Conservation (phyloP, 176 grass and related monocot genomes). For the Stipa capillata region DNA sequence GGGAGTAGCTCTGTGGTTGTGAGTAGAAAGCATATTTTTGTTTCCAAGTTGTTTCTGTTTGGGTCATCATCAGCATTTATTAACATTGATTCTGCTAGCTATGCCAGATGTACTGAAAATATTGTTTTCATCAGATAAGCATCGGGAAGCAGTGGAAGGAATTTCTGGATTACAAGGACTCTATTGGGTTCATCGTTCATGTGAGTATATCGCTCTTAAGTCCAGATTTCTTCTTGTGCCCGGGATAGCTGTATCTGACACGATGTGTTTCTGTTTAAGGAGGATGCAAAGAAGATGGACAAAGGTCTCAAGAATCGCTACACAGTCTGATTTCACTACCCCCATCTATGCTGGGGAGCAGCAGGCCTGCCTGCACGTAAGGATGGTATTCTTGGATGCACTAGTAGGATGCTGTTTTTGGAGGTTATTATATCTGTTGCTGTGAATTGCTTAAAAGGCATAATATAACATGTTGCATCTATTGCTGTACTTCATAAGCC, state of each 20-base stretch:
- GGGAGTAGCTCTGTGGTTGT: neutral
- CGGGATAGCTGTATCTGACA: neutral
- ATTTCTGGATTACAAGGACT: constrained; percentile 74
- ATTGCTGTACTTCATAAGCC: constrained; percentile 9
- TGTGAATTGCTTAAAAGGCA: constrained; percentile 2
- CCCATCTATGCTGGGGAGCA: neutral
- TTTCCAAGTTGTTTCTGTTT: neutral
- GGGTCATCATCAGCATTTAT: neutral
- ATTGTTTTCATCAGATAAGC: constrained; percentile 40
- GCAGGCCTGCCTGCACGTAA: neutral
- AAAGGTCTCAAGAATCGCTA: constrained; percentile 67
- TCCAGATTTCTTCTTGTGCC: neutral
- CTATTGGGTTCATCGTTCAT: constrained; percentile 70
- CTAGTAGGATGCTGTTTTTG: neutral
- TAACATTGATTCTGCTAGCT: neutral
- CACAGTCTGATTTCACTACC: constrained; percentile 28
- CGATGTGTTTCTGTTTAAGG: neutral
- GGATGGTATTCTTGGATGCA: neutral
- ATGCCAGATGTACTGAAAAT: neutral
- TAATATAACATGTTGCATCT: neutral
- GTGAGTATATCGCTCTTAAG: constrained; percentile 28
- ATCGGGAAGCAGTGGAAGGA: constrained; percentile 96
- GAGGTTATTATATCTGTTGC: neutral
- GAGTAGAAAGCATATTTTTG: neutral
- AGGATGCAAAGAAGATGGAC: constrained; percentile 55